Conservation (phyloP, 208 protist genomes). For the Phytomonas francai region DNA sequence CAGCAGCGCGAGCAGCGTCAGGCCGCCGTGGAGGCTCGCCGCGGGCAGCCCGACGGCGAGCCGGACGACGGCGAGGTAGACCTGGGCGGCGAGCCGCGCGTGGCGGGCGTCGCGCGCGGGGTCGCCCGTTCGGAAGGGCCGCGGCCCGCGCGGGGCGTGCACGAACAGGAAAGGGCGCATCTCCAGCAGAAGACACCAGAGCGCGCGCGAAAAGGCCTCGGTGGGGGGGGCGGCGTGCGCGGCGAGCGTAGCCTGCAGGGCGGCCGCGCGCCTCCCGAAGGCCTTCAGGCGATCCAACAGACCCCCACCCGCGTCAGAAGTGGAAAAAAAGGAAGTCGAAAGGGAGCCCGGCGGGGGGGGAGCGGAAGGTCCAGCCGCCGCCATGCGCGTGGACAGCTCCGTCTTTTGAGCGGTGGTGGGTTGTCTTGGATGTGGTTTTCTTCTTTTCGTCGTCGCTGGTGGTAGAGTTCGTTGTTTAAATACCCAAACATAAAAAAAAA, state of each 20-base stretch:
- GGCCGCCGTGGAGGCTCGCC: constrained; percentile 33
- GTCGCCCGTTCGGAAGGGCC: constrained; percentile 16
- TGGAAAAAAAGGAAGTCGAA: not conserved
- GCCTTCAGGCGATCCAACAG: constrained; percentile 19
- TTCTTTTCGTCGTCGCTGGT: too few species aligned
- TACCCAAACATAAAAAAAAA: too few species aligned
- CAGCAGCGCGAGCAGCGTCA: constrained; percentile 53
- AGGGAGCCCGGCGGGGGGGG: too few species aligned
- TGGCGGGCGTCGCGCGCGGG: constrained; percentile 27
- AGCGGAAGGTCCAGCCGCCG: not conserved
- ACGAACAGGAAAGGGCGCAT: constrained; percentile 52
- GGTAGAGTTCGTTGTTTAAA: too few species aligned
- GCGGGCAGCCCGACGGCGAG: constrained; percentile 32
- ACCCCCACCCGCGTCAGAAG: too few species aligned
- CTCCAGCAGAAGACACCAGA: constrained; percentile 51
- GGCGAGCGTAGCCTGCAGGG: constrained; percentile 15
- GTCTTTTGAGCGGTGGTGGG: too few species aligned
- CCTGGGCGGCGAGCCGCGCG: constrained; percentile 28
- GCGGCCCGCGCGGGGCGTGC: not conserved
- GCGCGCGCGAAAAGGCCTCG: constrained; percentile 8
- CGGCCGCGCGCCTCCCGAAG: constrained; percentile 30
- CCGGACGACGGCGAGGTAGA: constrained; percentile 50
- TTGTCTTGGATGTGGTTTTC: too few species aligned
- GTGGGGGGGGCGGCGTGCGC: not conserved
- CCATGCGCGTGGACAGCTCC: not conserved